phyloP scores from a whole-genome alignment of 179 eudicot genomes.

The Heliamphora ciliata region DNA sequence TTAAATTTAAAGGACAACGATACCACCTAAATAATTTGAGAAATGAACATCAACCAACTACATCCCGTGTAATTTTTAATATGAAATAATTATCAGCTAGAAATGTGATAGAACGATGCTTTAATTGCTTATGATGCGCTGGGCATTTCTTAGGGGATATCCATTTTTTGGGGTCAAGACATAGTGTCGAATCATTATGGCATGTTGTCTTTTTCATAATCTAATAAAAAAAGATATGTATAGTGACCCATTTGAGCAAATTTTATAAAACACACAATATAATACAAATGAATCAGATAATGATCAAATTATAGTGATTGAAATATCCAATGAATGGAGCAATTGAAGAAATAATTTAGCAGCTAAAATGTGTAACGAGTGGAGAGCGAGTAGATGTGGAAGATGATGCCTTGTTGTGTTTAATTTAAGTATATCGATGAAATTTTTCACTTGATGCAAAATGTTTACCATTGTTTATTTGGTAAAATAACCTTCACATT shows the following conservation, averaged over 20 bases:
- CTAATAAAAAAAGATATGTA: background rate
- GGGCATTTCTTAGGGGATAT: too few relatives aligned
- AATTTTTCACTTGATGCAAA: too few relatives aligned
- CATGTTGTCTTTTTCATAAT: slow-evolving; percentile 12
- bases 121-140: background rate
- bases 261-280: too few relatives aligned
- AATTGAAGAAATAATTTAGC: background rate
- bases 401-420: too few relatives aligned
- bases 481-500: too few relatives aligned
- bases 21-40: slow-evolving; percentile 22
- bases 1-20: slow-evolving; percentile 14
- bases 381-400: background rate
- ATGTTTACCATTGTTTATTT: too few relatives aligned
- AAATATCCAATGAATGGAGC: background rate
- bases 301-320: background rate
- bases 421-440: too few relatives aligned
- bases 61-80: slow-evolving; percentile 12
- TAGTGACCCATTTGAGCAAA: background rate
- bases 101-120: background rate
- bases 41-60: background rate
- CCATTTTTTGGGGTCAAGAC: slow-evolving; percentile 11
- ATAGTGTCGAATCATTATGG: slow-evolving; percentile 1
- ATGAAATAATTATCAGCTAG: slow-evolving; percentile 18
- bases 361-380: background rate
- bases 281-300: background rate